Conservation (phyloP, 2,329 filamentous ascomycete genomes). For the Juglanconis juglandina region DNA sequence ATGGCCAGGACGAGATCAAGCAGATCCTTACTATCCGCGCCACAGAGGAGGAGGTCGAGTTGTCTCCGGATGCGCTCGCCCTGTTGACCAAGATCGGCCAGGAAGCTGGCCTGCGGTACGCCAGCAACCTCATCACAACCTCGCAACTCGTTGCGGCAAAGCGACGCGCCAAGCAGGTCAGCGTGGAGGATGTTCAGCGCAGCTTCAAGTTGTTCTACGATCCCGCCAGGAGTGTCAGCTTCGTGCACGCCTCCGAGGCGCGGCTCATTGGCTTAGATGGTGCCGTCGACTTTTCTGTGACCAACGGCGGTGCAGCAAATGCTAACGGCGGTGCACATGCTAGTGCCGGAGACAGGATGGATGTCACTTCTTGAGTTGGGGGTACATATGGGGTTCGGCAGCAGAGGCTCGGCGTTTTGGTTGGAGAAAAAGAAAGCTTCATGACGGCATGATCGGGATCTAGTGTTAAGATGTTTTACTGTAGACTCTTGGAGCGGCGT, state of each 20-base stretch:
- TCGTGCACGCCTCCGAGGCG: conserved; percentile 87
- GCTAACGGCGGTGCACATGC: not conserved
- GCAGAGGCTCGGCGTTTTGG: conserved; percentile 16
- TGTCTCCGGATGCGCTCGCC: conserved; percentile 84
- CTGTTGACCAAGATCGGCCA: conserved; percentile 93
- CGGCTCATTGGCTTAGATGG: conserved; percentile 87
- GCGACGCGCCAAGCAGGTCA: conserved; percentile 78
- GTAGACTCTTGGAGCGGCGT: conserved; percentile 12
- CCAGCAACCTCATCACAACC: conserved; percentile 96
- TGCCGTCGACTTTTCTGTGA: conserved; percentile 64
- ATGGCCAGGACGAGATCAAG: conserved; percentile 78
- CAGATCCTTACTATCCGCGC: conserved; percentile 91
- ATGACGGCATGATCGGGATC: conserved; percentile 8
- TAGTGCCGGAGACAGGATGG: conserved; percentile 37
- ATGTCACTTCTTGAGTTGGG: conserved; percentile 36
- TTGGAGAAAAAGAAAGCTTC: conserved; percentile 7
- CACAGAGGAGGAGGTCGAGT: conserved; percentile 91
- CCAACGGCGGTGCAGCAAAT: conserved; percentile 45
- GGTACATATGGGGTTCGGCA: not conserved
- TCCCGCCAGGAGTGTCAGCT: conserved; percentile 79
- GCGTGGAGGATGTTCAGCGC: conserved; percentile 83
- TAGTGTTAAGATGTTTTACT: conserved; percentile 11
- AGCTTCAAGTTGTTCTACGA: conserved; percentile 96
- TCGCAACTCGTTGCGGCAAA: conserved; percentile 85
- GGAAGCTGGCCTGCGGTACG: conserved; percentile 88